Percentiles rank a stretch among this genome's conserved stretches.
Evolutionary conservation across 305 asterid genomes (phyloP).

Genomic region (Fraxinus sp.): DNA sequence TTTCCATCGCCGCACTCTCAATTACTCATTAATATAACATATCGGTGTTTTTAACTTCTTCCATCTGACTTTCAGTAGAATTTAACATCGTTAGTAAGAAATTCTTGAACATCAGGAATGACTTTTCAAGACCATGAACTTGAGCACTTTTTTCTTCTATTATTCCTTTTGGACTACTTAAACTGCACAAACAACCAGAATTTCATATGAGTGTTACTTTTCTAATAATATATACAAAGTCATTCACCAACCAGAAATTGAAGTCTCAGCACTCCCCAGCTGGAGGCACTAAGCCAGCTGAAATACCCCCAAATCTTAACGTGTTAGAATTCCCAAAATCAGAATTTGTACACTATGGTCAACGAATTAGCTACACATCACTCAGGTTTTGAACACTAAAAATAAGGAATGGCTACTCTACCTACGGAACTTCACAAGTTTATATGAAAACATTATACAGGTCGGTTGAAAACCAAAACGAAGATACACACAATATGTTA

Average conservation of each 20-base stretch:
- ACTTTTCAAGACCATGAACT: neutral
- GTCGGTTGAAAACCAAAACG: neutral
- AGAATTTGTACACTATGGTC: neutral
- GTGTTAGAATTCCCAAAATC: neutral
- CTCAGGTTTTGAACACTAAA: neutral
- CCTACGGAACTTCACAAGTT: neutral
- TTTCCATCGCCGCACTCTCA: neutral
- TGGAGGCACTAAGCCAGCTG: neutral
- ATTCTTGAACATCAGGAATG: neutral
- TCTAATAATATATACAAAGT: neutral
- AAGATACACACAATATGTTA: neutral
- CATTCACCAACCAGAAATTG: neutral
- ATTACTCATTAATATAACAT: neutral
- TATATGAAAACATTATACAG: neutral
- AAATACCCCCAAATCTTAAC: neutral
- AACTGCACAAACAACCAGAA: neutral
- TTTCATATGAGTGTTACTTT: neutral
- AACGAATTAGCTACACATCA: neutral
- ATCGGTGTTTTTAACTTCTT: constrained; percentile 3
- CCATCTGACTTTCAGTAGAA: constrained; percentile 9
- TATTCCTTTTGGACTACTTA: neutral
- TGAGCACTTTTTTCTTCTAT: neutral
- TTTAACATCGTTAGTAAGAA: constrained; percentile 1
- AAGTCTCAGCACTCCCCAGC: neutral
- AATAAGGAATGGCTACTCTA: neutral